A percentile compares a stretch with the other conserved stretches of the same genome.
Evolutionary conservation across 148 eudicot genomes (phyloP).

Genomic region (Vaccinium vitisidaea): DNA sequence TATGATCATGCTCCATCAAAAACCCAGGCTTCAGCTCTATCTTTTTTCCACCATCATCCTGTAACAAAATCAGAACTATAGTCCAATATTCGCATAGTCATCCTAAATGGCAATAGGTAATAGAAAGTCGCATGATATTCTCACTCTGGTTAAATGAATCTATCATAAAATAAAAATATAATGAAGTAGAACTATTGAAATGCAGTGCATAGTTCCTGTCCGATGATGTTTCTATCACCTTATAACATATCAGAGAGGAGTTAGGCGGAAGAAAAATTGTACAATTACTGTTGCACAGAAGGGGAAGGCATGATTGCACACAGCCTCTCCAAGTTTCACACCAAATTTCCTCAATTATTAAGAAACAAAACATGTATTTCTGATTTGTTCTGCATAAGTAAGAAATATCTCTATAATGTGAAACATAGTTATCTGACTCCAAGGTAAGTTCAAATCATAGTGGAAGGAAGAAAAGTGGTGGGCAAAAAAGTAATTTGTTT

Average conservation of each 20-base stretch:
- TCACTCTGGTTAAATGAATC: not conserved
- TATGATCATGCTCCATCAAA: constrained; percentile 86
- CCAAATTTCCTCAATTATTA: not conserved
- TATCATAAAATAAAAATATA: not conserved
- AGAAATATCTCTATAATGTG: not conserved
- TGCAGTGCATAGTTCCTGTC: not conserved
- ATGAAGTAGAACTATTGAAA: not conserved
- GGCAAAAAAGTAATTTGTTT: not conserved
- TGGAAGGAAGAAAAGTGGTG: not conserved
- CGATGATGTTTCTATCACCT: not conserved
- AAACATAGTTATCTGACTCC: not conserved
- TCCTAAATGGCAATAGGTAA: not conserved
- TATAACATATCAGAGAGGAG: not conserved
- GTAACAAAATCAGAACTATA: constrained; percentile 27
- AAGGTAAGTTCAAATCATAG: not conserved
- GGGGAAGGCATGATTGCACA: constrained; percentile 1
- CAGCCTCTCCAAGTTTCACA: not conserved
- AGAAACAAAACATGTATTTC: constrained; percentile 2
- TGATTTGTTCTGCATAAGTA: not conserved
- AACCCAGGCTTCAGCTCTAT: constrained; percentile 90
- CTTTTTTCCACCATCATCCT: constrained; percentile 90
- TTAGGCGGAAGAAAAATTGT: not conserved
- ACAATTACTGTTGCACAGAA: not conserved
- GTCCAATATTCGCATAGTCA: not conserved
- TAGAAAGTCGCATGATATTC: not conserved